Evolutionary conservation across 23 red algal genomes (phyloP), one percentile per base, ranked within the genome.

Genomic region (Cyanidiococcus yangmingshanensis): DNA sequence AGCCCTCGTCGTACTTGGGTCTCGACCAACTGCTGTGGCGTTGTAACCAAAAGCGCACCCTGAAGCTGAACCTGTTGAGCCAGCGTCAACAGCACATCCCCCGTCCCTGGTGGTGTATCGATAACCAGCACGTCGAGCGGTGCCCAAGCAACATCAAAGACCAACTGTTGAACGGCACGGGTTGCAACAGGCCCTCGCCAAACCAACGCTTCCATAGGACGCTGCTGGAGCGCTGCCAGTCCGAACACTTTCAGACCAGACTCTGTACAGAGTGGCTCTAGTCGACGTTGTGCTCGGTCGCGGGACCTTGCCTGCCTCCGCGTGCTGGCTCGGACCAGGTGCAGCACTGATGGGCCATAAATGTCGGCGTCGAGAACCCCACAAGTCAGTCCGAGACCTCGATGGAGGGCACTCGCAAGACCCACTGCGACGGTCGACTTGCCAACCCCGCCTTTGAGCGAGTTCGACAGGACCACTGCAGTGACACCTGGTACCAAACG

Each of bases 381-480:
- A 25, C 41, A 50, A 25, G 31, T 27, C 34, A 58, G 67, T 34
- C 83, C 83, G 33, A 71, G n/a, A 36, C n/a, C 33, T 39, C 79
- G 39, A 7, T 39, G 34, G 39, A 86, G 58, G 1, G 83, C 75
- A 16, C 26, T 50, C 16, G 83, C 83, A 33, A 86, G 58, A 21
- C 40, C 39, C 1, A 76, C 76, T 50, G 83, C 50, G 2, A 80
- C 45, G 0, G 58, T 77, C 21, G 83, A 86, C 58, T 86, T 86
- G 29, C 83, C 83, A 25, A 86, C 83, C 16, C 83, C 83, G 58
- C 83, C 83, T 67, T 86, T 86, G 26, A 38, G 75, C 29, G 83
- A 79, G 16, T 45, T 71, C 21, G 63, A 71, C 3, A 71, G 63
- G 3, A 71, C 32, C 7, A 71, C 63, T 7, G 21, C n/a, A 25